phyloP scores from a whole-genome alignment of 352 stramenopile species.

The Globisporangium takayamanum region DNA sequence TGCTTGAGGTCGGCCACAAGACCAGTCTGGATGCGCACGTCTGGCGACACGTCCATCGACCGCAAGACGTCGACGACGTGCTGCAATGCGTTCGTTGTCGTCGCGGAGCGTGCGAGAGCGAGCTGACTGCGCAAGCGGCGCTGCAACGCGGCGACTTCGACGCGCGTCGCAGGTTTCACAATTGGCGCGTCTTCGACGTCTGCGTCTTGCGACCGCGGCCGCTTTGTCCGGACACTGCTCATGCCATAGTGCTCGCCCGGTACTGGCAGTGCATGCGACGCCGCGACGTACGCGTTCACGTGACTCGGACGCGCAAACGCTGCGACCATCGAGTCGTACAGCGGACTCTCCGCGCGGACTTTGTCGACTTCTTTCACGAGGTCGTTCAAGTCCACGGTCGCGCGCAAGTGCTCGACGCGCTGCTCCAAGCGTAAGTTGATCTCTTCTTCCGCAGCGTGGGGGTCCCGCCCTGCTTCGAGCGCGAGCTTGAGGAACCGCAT shows the following conservation, averaged over 20 bases:
- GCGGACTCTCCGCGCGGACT: slow-evolving; percentile 53
- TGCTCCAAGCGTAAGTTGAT: slow-evolving; percentile 76
- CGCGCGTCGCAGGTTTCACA: slow-evolving; percentile 55
- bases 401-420: slow-evolving; percentile 62
- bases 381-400: slow-evolving; percentile 65
- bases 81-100: slow-evolving; percentile 62
- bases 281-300: slow-evolving; percentile 49
- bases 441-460: slow-evolving; percentile 60
- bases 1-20: slow-evolving; percentile 71
- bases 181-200: slow-evolving; percentile 58
- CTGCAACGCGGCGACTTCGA: slow-evolving; percentile 65
- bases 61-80: slow-evolving; percentile 79
- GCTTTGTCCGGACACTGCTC: slow-evolving; percentile 30
- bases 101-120: slow-evolving; percentile 38
- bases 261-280: slow-evolving; percentile 38
- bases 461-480: slow-evolving; percentile 53
- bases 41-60: slow-evolving; percentile 59
- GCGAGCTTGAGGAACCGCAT: slow-evolving; percentile 73
- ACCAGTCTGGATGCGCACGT: slow-evolving; percentile 66
- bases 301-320: slow-evolving; percentile 56
- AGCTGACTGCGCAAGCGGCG: slow-evolving; percentile 63
- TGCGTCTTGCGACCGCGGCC: slow-evolving; percentile 49
- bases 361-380: slow-evolving; percentile 75
- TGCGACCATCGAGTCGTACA: slow-evolving; percentile 58
- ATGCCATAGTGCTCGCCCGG: slow-evolving; percentile 10